A percentile compares a stretch with the other conserved stretches of the same genome.
These are phyloP conservation scores for Cercospora sp. DNA, from an alignment of 2,329 filamentous ascomycete species.

Conservation along the genomic window DNA sequence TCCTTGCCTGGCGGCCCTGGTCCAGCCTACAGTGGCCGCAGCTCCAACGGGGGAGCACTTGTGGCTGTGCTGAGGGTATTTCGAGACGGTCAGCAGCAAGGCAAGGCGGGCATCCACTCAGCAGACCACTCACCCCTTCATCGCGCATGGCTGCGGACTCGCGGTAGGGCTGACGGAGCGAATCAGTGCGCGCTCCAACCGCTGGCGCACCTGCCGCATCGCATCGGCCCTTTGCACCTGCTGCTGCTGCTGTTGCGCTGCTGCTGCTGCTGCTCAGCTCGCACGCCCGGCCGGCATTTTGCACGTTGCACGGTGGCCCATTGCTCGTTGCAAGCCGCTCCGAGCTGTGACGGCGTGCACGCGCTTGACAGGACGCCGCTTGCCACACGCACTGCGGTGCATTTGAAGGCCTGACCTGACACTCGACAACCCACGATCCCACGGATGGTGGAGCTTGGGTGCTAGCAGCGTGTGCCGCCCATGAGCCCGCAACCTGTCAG, in stretches of 20 bases:
- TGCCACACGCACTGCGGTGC: background rate
- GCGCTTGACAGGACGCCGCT: constrained; percentile 3
- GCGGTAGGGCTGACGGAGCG: constrained; percentile 27
- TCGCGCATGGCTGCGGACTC: constrained; percentile 21
- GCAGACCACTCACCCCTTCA: constrained; percentile 19
- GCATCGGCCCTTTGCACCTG: constrained; percentile 21
- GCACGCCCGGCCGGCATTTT: constrained; percentile 8
- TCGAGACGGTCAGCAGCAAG: background rate
- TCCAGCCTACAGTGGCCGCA: constrained; percentile 2
- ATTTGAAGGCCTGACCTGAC: background rate
- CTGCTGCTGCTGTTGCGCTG: constrained; percentile 20
- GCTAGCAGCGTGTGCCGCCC: constrained; percentile 11
- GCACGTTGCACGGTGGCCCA: background rate
- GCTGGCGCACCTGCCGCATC: constrained; percentile 17
- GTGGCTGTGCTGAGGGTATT: constrained; percentile 20
- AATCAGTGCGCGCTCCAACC: constrained; percentile 21
- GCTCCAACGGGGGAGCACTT: background rate
- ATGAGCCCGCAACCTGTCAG: constrained; percentile 19
- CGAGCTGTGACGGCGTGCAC: background rate
- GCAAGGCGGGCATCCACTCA: constrained; percentile 7
- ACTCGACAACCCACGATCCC: background rate
- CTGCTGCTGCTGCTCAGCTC: constrained; percentile 19
- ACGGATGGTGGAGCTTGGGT: constrained; percentile 21
- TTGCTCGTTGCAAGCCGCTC: constrained; percentile 6
- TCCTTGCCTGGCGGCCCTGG: constrained; percentile 5